Evolutionary conservation across 768 basidiomycete genomes (phyloP).

Genomic region (Mycena epipterygia): DNA sequence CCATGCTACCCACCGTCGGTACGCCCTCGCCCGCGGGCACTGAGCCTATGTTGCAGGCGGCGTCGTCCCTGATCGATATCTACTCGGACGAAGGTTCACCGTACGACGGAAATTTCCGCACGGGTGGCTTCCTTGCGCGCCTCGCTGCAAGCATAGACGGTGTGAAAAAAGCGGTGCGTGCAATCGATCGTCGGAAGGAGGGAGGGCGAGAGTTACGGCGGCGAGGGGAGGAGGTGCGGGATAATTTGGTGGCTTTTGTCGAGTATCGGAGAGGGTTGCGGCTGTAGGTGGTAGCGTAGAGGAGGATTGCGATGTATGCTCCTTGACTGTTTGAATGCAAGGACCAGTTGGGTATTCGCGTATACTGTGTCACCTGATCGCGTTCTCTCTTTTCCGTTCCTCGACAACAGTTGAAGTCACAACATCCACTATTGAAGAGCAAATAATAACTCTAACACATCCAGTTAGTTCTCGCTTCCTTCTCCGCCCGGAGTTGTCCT

Average conservation of each 20-base stretch:
- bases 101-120: conserved; percentile 86
- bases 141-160: conserved; percentile 73
- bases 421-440: too few species aligned
- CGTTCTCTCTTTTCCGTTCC: too few species aligned
- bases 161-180: conserved; percentile 71
- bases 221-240: conserved; percentile 82
- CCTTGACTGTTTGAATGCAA: too few species aligned
- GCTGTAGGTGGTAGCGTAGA: too few species aligned
- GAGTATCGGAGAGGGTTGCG: conserved; percentile 75
- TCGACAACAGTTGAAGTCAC: too few species aligned
- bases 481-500: too few species aligned
- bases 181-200: conserved; percentile 76
- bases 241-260: conserved; percentile 83
- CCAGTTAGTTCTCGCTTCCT: too few species aligned
- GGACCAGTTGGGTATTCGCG: too few species aligned
- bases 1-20: conserved; percentile 64
- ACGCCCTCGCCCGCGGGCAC: conserved; percentile 60
- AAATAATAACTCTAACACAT: too few species aligned
- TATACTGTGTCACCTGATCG: too few species aligned
- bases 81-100: conserved; percentile 89
- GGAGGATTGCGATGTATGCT: too few species aligned
- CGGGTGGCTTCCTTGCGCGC: conserved; percentile 67
- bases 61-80: conserved; percentile 91
- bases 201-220: conserved; percentile 74
- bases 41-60: conserved; percentile 82